Base-by-base conservation (phyloP, 768 basidiomycete genomes). In the Hericium rajendrae region DNA sequence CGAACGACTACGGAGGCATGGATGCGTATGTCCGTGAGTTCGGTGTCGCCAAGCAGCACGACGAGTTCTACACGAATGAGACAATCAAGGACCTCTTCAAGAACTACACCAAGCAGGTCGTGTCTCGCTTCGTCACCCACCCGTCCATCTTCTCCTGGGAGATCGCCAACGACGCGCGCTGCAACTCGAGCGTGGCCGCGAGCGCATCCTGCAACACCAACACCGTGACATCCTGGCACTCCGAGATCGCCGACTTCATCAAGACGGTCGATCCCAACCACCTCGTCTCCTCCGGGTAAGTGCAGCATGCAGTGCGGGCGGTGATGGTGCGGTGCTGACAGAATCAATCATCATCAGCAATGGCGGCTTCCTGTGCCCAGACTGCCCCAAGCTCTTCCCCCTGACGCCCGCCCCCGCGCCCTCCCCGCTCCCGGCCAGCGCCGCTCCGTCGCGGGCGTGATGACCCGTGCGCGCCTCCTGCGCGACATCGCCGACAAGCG, bases 1-100 rank as follows among this genome's bases (percentile, higher is more conserved):
- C 66, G 5, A 70, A 68, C 51, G 60, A 67, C 52, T 71, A 66
- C 13, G 69, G 70, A 40, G 74, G 74, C 8, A 73, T 74, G 66
- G 74, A 75, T 57, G 61, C 66, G 6, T 75, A 75, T 53, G 68
- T 71, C 55, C 65, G 64, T 5, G 66, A 67, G 41, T 70, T 70
- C 50, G 49, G 61, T 11, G 51, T 64, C 11, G 57, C 60, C 12
- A 65, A 67, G 49, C 68, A 66, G 2, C 74, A 75, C 53, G 74
- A 75, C 56, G 60, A 63, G 26, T 75, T 75, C 66, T 75, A 72
- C 57, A 73, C 72, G 20, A 62, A 71, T 56, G 55, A 59, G 20
- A 68, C 70, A 60, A 57, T 68, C 70, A 57, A 51, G 20, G 15
- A 18, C 2, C 32, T 59, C 48, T 63, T 63, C 57, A 12, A 57